Evolutionary conservation across 192 early-diverging fungal genomes (phyloP).

Genomic region (Mortierella antarctica): DNA sequence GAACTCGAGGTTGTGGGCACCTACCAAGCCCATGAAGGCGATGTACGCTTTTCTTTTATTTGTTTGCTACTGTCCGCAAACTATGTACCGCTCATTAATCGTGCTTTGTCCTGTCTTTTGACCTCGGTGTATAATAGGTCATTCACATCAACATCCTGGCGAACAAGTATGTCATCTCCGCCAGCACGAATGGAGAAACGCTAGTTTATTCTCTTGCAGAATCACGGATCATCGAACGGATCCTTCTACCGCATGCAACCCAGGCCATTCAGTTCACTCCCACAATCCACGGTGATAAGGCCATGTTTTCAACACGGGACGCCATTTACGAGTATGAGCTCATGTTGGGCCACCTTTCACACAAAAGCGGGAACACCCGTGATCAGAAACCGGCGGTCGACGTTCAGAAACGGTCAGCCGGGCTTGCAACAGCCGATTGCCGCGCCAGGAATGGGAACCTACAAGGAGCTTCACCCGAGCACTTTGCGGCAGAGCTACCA

Average conservation of each 20-base stretch:
- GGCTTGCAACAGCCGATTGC: no score
- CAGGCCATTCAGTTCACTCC: conserved; percentile 49
- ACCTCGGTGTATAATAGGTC: conserved; percentile 6
- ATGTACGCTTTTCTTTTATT: conserved; percentile 14
- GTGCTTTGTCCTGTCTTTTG: background rate
- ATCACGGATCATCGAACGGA: conserved; percentile 25
- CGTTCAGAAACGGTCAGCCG: no score
- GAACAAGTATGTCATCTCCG: conserved; percentile 34
- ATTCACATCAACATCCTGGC: conserved; percentile 38
- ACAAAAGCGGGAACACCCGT: background rate
- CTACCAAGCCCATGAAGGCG: conserved; percentile 43
- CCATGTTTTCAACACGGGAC: conserved; percentile 50
- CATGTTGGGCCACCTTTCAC: conserved; percentile 23
- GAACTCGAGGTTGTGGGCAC: conserved; percentile 25
- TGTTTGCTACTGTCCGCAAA: background rate
- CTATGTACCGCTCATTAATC: background rate
- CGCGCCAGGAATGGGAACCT: no score
- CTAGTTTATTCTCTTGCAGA: conserved; percentile 29
- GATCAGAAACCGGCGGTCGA: no score
- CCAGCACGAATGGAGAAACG: conserved; percentile 48
- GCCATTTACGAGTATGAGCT: conserved; percentile 49
- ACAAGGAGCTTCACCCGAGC: no score
- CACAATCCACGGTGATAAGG: conserved; percentile 39
- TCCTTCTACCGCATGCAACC: conserved; percentile 42
- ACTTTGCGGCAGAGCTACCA: no score